phyloP scores from a whole-genome alignment of 2,329 filamentous ascomycete genomes.

The Coleophoma cylindrospora region DNA sequence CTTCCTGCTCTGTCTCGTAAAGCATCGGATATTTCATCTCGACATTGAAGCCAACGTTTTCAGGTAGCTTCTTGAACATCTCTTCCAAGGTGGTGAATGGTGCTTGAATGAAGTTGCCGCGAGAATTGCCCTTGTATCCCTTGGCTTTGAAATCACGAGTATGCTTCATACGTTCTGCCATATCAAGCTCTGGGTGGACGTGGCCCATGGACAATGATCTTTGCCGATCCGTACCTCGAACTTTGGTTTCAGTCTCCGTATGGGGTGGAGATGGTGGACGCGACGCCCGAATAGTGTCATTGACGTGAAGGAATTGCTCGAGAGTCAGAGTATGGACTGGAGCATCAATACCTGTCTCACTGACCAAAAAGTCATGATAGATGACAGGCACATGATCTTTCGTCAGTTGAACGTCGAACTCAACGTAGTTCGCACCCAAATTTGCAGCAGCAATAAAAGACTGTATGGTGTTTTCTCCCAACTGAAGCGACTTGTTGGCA shows the following conservation, averaged over 20 bases:
- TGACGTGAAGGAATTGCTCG: conserved; percentile 89
- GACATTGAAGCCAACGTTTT: conserved; percentile 90
- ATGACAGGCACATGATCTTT: conserved; percentile 98
- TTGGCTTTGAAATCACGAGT: conserved; percentile 92
- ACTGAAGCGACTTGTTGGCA: conserved; percentile 79
- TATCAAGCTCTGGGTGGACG: conserved; percentile 18
- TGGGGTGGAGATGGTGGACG: conserved; percentile 38
- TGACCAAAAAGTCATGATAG: conserved; percentile 97
- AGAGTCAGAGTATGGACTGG: conserved; percentile 92
- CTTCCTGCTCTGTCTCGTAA: conserved; percentile 87
- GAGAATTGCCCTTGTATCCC: conserved; percentile 92
- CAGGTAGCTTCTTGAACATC: conserved; percentile 79
- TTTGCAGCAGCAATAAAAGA: conserved; percentile 97
- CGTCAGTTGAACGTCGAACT: conserved; percentile 92
- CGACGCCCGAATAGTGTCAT: conserved; percentile 42
- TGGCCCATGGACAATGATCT: conserved; percentile 28
- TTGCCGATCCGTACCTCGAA: conserved; percentile 23
- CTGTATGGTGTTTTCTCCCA: conserved; percentile 92
- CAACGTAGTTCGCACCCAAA: conserved; percentile 71
- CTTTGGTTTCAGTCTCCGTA: conserved; percentile 15
- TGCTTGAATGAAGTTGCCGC: conserved; percentile 91
- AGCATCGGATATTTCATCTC: conserved; percentile 99
- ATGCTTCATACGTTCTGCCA: conserved; percentile 89
- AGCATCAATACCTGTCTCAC: conserved; percentile 94
- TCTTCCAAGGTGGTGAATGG: conserved; percentile 95